Base-by-base conservation (phyloP, 345 rosid genomes). In the Euclidium syriacum region DNA sequence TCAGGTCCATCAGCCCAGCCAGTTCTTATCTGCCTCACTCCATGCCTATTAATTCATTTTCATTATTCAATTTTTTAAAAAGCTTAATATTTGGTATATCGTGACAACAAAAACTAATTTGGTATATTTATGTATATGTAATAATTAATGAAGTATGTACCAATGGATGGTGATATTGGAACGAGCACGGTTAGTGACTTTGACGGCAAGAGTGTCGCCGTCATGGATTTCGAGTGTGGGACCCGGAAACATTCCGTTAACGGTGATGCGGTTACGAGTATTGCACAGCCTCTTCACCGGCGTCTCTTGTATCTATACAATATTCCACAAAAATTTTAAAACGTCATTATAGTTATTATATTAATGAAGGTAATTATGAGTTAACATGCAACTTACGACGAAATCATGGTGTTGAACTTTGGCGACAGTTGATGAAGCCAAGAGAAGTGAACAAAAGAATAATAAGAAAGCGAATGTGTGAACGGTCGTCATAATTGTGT, bases 1-100 rank as follows among this genome's bases (percentile, higher is more conserved):
- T 89, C 98, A 0, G 98, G 97, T 30, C 98, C 98, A 56, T 92
- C 98, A 0, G 97, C 94, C 97, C 98, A 90, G 6, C 81, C 96
- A 0, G 95, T 87, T 49, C 95, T 79, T 47, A 89, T 65, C 52
- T 92, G 98, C 62, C 98, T 73, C 4, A 90, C 19, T 5, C 98
- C 98, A 63, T 92, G 98, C 98, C 98, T 92, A 17, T 17, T 70
- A 3, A 0, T 44, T 4, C 32, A 32, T 10, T 27, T 19, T 57
- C 11, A 5, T 48, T 19, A 46, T n/a, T n/a, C n/a, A n/a, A n/a
- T n/a, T n/a, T n/a, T n/a, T n/a, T 9, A 58, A 20, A 14, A 65
- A 22, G 22, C 20, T 16, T 25, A 26, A 24, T 33, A 24, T 44
- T 12, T 29, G 32, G 12, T 14, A 14, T 14, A 14, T 4, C 1